Percentiles rank a stretch among this genome's conserved stretches.
phyloP scores from a whole-genome alignment of 176 grass and related monocot species.

The Tillandsia fasciculata region DNA sequence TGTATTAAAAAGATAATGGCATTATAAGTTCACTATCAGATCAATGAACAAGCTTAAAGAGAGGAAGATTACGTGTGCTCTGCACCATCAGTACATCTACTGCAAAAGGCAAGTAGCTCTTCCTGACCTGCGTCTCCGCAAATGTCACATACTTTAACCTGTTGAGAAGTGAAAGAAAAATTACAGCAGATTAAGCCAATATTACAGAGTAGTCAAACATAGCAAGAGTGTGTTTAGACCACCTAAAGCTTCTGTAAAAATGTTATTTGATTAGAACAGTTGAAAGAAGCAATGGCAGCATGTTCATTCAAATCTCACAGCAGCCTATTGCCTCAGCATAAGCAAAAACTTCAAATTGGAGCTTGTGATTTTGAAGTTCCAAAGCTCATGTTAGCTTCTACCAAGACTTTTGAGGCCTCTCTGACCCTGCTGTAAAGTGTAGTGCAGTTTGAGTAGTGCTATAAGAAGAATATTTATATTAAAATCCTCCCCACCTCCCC shows the following conservation, averaged over 20 bases:
- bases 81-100: constrained; percentile 85
- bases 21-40: constrained; percentile 4
- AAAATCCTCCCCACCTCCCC: background rate
- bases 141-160: constrained; percentile 98
- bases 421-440: too few relatives aligned
- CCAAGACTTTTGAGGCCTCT: too few relatives aligned
- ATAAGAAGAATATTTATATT: background rate
- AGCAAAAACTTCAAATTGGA: too few relatives aligned
- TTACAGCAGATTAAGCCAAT: constrained; percentile 15
- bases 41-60: constrained; percentile 5
- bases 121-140: constrained; percentile 90
- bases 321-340: too few relatives aligned
- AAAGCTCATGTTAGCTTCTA: too few relatives aligned
- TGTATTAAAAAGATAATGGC: background rate
- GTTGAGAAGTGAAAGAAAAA: constrained; percentile 11
- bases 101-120: constrained; percentile 74
- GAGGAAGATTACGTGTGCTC: constrained; percentile 73
- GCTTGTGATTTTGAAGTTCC: too few relatives aligned
- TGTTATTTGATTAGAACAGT: too few relatives aligned
- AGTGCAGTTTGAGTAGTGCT: too few relatives aligned
- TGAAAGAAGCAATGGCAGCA: too few relatives aligned
- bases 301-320: too few relatives aligned
- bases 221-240: background rate
- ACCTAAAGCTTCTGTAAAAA: background rate
- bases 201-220: constrained; percentile 15